phyloP scores from a whole-genome alignment of 768 basidiomycete species.

The Leucocoprinus sp. region DNA sequence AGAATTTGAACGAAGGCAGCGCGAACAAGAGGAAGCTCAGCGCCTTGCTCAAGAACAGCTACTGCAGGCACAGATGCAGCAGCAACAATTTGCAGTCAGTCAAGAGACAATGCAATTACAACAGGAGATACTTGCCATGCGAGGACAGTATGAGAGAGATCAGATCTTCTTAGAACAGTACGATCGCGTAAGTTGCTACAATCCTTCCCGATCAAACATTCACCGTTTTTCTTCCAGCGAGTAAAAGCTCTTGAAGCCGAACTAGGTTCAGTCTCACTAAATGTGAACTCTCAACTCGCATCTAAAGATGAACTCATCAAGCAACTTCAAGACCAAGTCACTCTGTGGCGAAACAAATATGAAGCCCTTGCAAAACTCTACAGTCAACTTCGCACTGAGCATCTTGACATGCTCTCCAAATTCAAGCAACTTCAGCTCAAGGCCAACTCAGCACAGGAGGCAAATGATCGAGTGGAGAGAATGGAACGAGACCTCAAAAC shows the following conservation, averaged over 20 bases:
- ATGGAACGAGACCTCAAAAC: constrained; percentile 98
- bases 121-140: constrained; percentile 83
- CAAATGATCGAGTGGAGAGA: constrained; percentile 95
- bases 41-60: constrained; percentile 85
- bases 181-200: constrained; percentile 60
- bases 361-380: constrained; percentile 97
- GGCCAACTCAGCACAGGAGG: constrained; percentile 96
- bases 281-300: constrained; percentile 76
- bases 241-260: constrained; percentile 95
- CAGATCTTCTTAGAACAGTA: constrained; percentile 98
- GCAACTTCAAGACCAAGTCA: constrained; percentile 94
- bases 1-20: constrained; percentile 87
- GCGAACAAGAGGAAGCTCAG: constrained; percentile 81
- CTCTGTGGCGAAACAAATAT: constrained; percentile 96
- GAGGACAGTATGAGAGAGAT: constrained; percentile 96
- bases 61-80: constrained; percentile 75
- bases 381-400: constrained; percentile 95
- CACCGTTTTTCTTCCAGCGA: constrained; percentile 41
- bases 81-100: constrained; percentile 63
- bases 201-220: not conserved
- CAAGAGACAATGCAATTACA: constrained; percentile 79
- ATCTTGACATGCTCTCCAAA: constrained; percentile 93
- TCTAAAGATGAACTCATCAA: constrained; percentile 95
- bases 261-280: constrained; percentile 61
- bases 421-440: constrained; percentile 97